Evolutionary conservation across 192 early-diverging fungal species (phyloP).

Genomic region (Nowakowskiella sp.): DNA sequence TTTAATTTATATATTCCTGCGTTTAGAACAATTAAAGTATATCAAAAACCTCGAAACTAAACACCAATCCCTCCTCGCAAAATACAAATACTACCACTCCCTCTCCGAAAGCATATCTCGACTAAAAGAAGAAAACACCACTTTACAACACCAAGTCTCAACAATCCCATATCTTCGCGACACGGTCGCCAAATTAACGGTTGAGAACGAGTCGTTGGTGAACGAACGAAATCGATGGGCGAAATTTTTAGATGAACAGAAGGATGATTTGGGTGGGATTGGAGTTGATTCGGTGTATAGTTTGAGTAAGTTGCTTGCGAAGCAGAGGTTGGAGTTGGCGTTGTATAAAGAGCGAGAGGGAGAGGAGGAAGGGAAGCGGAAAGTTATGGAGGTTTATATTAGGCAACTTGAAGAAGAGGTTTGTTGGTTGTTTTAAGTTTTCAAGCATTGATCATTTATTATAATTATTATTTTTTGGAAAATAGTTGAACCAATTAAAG

Average conservation of each 20-base stretch:
- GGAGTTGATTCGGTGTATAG: constrained; percentile 45
- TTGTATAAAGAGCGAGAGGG: constrained; percentile 29
- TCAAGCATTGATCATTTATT: too few species aligned
- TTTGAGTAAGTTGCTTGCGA: constrained; percentile 36
- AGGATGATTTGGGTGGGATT: constrained; percentile 24
- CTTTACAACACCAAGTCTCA: constrained; percentile 21
- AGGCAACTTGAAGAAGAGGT: constrained; percentile 24
- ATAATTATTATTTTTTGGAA: too few species aligned
- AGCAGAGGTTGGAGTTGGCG: constrained; percentile 36
- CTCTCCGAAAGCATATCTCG: constrained; percentile 19
- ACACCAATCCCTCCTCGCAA: constrained; percentile 41
- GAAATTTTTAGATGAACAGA: constrained; percentile 21
- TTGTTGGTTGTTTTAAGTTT: too few species aligned
- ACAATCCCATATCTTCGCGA: constrained; percentile 21
- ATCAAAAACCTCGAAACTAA: constrained; percentile 50
- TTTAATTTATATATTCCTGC: constrained; percentile 33
- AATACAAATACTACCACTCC: constrained; percentile 16
- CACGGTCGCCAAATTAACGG: constrained; percentile 35
- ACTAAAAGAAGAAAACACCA: constrained; percentile 28
- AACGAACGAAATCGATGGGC: constrained; percentile 54
- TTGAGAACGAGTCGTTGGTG: constrained; percentile 34
- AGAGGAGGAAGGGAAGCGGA: constrained; percentile 22
- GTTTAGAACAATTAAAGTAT: constrained; percentile 45
- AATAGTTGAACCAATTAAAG: too few species aligned
- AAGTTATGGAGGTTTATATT: constrained; percentile 26